These are phyloP conservation scores for Acanthamoeba triangularis DNA, from an alignment of 208 protist genomes.

Conservation along the genomic window DNA sequence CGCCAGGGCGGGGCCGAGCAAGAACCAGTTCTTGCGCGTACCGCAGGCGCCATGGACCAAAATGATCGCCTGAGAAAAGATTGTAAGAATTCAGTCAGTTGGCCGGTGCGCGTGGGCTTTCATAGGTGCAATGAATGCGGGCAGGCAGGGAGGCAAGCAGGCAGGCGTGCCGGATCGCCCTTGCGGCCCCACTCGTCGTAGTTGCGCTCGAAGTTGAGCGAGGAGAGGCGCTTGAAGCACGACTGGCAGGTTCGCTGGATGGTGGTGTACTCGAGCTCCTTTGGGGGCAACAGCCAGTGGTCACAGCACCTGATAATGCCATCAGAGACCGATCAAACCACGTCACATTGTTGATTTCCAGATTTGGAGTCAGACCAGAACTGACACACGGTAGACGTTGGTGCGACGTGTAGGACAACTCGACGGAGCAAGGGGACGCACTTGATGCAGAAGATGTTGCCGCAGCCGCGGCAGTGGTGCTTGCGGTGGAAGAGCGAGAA, in stretches of 20 bases:
- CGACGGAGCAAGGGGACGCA: not conserved
- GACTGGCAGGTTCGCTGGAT: conserved; percentile 8
- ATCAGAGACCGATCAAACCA: not conserved
- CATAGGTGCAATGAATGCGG: too few species aligned
- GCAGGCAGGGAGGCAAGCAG: not conserved
- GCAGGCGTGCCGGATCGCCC: not conserved
- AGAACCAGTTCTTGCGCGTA: conserved; percentile 1
- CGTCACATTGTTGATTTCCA: not conserved
- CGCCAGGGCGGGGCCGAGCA: conserved; percentile 19
- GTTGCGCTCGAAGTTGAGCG: conserved; percentile 13
- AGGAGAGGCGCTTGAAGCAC: conserved; percentile 45
- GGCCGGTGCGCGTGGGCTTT: not conserved
- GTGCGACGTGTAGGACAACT: too few species aligned
- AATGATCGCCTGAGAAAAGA: not conserved
- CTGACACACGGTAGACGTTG: not conserved
- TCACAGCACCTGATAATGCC: not conserved
- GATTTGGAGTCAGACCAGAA: not conserved
- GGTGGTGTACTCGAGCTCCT: conserved; percentile 39
- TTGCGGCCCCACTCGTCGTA: conserved; percentile 21
- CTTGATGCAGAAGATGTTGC: conserved; percentile 29
- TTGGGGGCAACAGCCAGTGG: not conserved
- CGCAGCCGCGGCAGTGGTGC: conserved; percentile 42
- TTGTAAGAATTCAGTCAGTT: not conserved
- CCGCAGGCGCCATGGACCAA: conserved; percentile 25
- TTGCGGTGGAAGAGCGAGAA: conserved; percentile 25